A percentile compares a stretch with the other conserved stretches of the same genome.
phyloP scores from a whole-genome alignment of 352 stramenopile genomes.

The Nothophytophthora sp. region DNA sequence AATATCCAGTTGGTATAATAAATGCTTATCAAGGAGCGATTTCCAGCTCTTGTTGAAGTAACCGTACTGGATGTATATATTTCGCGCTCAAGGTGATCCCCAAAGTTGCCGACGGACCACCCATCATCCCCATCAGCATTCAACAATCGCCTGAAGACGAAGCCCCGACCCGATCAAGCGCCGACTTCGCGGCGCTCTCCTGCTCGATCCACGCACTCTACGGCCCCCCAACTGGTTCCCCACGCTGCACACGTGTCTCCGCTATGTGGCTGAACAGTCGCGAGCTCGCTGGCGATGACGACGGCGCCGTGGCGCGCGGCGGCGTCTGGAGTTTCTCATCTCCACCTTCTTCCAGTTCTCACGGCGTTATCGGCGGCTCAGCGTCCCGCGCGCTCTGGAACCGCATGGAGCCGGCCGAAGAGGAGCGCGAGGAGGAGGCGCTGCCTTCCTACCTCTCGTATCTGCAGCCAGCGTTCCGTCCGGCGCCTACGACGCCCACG shows the following conservation, averaged over 20 bases:
- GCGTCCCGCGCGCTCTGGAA: conserved; percentile 56
- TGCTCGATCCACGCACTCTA: not conserved
- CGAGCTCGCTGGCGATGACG: conserved; percentile 24
- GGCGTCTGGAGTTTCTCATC: conserved; percentile 29
- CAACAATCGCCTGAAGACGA: too few relatives aligned
- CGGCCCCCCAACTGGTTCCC: not conserved
- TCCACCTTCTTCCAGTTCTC: conserved; percentile 10
- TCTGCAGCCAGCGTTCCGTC: conserved; percentile 48
- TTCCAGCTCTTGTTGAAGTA: too few relatives aligned
- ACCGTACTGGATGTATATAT: too few relatives aligned
- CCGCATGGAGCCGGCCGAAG: conserved; percentile 61
- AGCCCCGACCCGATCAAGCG: not conserved
- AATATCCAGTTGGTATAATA: too few relatives aligned
- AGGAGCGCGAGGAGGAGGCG: conserved; percentile 73
- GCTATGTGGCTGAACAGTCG: conserved; percentile 41
- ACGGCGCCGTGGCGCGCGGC: conserved; percentile 13
- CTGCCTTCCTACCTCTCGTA: conserved; percentile 76
- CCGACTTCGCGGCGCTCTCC: not conserved
- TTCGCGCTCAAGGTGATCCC: too few relatives aligned
- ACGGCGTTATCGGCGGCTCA: conserved; percentile 46
- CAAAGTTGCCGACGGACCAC: too few relatives aligned
- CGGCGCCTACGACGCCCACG: conserved; percentile 14
- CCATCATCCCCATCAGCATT: too few relatives aligned
- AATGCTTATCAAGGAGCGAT: too few relatives aligned
- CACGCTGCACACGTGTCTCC: conserved; percentile 6